Evolutionary conservation across 495 filamentous ascomycete species (phyloP).

Genomic region (Penicillium angulare): DNA sequence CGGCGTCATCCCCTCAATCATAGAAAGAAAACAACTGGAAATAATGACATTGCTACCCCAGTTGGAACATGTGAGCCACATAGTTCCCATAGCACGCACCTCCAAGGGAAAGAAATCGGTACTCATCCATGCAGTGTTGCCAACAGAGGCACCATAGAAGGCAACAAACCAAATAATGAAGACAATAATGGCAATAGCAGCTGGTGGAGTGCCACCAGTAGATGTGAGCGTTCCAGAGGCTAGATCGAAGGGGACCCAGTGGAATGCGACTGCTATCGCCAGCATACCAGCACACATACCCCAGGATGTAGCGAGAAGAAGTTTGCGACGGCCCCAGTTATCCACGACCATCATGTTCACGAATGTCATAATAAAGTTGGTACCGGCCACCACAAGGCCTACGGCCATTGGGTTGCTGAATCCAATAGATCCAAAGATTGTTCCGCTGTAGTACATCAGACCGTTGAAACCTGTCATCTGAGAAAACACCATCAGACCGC

Average conservation of each 20-base stretch:
- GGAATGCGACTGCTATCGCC: slow-evolving; percentile 48
- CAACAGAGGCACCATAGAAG: slow-evolving; percentile 46
- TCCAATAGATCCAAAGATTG: slow-evolving; percentile 52
- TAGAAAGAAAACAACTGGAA: slow-evolving; percentile 50
- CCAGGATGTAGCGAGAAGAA: slow-evolving; percentile 50
- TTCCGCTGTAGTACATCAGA: slow-evolving; percentile 53
- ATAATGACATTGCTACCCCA: slow-evolving; percentile 55
- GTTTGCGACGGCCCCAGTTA: slow-evolving; percentile 44
- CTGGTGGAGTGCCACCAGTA: slow-evolving; percentile 21
- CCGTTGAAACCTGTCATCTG: slow-evolving; percentile 51
- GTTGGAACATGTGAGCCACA: slow-evolving; percentile 50
- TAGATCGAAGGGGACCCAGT: slow-evolving; percentile 48
- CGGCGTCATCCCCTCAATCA: slow-evolving; percentile 48
- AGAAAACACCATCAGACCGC: slow-evolving; percentile 48
- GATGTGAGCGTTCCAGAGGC: slow-evolving; percentile 22
- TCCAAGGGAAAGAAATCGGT: slow-evolving; percentile 54
- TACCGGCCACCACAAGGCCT: slow-evolving; percentile 48
- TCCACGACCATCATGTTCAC: slow-evolving; percentile 53
- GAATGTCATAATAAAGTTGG: slow-evolving; percentile 54
- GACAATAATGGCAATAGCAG: slow-evolving; percentile 45
- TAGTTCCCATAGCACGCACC: slow-evolving; percentile 52
- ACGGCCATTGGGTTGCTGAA: slow-evolving; percentile 53
- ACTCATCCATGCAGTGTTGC: slow-evolving; percentile 51
- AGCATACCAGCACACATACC: slow-evolving; percentile 43
- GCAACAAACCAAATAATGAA: slow-evolving; percentile 49